Conservation (phyloP, 2,329 filamentous ascomycete genomes). For the Beauveria medogensis region DNA sequence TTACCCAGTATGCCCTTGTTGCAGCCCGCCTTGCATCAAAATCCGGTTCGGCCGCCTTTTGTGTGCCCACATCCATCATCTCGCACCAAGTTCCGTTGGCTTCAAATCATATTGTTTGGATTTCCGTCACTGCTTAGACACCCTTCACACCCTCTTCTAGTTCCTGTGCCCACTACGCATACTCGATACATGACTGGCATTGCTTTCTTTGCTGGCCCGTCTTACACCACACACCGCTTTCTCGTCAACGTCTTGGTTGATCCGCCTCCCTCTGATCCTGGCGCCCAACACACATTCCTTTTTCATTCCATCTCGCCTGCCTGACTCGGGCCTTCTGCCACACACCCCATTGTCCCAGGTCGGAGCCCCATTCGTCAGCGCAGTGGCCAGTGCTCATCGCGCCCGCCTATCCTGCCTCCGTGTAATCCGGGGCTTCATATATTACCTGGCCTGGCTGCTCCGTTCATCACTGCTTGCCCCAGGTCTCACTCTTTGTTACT, state of each 20-base stretch:
- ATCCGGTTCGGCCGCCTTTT: neutral
- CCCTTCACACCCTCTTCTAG: conserved; percentile 6
- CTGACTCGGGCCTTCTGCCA: conserved; percentile 4
- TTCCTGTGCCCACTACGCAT: neutral
- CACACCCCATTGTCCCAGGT: conserved; percentile 3
- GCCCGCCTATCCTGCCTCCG: neutral
- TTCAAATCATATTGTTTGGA: neutral
- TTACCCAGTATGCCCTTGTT: conserved; percentile 2
- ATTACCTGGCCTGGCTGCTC: neutral
- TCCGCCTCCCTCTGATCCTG: conserved; percentile 1
- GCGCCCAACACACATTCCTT: conserved; percentile 6
- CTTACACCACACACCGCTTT: conserved; percentile 7
- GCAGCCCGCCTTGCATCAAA: neutral
- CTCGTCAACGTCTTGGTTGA: conserved; percentile 5
- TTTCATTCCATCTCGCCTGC: conserved; percentile 4
- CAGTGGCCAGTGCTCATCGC: neutral
- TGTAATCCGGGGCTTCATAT: conserved; percentile 7
- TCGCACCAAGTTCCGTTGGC: neutral
- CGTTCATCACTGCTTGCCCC: neutral
- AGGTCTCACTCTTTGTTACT: neutral
- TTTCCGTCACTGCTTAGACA: neutral
- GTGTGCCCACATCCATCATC: neutral
- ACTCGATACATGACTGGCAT: no score
- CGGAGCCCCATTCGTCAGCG: conserved; percentile 1
- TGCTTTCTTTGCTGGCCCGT: neutral